These are phyloP conservation scores for Rhynchosporium agropyri DNA, from an alignment of 2,329 filamentous ascomycete genomes.

Conservation along the genomic window DNA sequence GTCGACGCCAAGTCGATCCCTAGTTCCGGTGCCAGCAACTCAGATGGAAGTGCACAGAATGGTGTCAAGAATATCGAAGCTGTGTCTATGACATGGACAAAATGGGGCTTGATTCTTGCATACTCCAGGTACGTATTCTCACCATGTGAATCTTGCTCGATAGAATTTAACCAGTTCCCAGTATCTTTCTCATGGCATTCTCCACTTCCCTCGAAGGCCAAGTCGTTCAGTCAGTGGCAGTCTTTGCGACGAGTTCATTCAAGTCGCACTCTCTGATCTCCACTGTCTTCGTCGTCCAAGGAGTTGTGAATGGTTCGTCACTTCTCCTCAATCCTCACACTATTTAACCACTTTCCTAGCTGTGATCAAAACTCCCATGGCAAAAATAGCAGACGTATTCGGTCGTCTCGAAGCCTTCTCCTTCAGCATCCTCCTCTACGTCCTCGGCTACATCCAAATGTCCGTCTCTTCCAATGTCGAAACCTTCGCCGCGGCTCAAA, in stretches of 20 bases:
- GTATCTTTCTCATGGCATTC: conserved; percentile 51
- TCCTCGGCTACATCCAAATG: conserved; percentile 63
- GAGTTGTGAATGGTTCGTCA: conserved; percentile 47
- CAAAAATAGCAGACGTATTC: conserved; percentile 54
- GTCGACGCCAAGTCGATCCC: conserved; percentile 4
- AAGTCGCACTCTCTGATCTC: conserved; percentile 51
- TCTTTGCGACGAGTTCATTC: conserved; percentile 50
- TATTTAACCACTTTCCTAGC: conserved; percentile 41
- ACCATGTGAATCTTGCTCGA: neutral
- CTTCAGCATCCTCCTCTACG: conserved; percentile 47
- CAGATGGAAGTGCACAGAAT: conserved; percentile 22
- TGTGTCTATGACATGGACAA: conserved; percentile 33
- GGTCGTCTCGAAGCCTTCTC: conserved; percentile 52
- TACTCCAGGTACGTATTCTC: conserved; percentile 27
- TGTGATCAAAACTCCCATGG: conserved; percentile 59
- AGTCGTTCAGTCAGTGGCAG: conserved; percentile 46
- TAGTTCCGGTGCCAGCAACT: conserved; percentile 9
- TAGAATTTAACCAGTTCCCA: conserved; percentile 26
- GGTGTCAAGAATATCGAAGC: conserved; percentile 36
- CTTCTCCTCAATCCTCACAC: conserved; percentile 44
- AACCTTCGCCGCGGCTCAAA: conserved; percentile 58
- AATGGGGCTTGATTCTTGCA: conserved; percentile 32
- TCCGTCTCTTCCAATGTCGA: conserved; percentile 61
- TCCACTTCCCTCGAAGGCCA: conserved; percentile 51
- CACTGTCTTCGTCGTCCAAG: conserved; percentile 48